Percentiles rank a stretch among this genome's conserved stretches.
These are phyloP conservation scores for Fragaria iinumae DNA, from an alignment of 306 rosid species.

Conservation along the genomic window DNA sequence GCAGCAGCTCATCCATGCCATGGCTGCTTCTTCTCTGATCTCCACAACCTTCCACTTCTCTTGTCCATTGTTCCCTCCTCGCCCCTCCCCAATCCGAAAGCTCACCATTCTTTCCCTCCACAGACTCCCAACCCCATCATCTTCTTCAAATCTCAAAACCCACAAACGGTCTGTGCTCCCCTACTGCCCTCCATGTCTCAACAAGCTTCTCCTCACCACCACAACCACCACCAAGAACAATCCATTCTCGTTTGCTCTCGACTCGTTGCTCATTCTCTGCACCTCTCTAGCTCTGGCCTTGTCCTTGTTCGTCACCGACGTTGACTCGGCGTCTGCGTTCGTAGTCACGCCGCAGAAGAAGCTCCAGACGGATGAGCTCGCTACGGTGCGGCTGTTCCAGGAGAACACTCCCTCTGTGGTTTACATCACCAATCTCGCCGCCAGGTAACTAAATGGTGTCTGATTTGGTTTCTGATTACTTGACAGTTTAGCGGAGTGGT, in stretches of 20 bases:
- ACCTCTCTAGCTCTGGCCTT: slow-evolving; percentile 71
- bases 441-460: slow-evolving; percentile 34
- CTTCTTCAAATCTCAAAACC: slow-evolving; percentile 13
- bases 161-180: not conserved
- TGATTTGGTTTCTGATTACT: not conserved
- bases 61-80: slow-evolving; percentile 23
- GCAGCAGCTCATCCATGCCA: slow-evolving; percentile 36
- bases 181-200: not conserved
- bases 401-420: slow-evolving; percentile 96
- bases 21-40: slow-evolving; percentile 65
- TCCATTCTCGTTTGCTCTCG: slow-evolving; percentile 23
- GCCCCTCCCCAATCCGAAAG: slow-evolving; percentile 30
- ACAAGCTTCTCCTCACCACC: not conserved
- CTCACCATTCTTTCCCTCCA: slow-evolving; percentile 28
- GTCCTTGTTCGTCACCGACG: slow-evolving; percentile 57
- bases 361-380: slow-evolving; percentile 88
- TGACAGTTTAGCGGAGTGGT: not conserved
- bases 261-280: slow-evolving; percentile 57
- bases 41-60: slow-evolving; percentile 46
- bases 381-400: slow-evolving; percentile 88
- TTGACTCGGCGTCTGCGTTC: slow-evolving; percentile 74
- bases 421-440: slow-evolving; percentile 89
- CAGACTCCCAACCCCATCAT: slow-evolving; percentile 6
- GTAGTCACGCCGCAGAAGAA: slow-evolving; percentile 69
- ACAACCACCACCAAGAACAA: not conserved